Evolutionary conservation across 495 filamentous ascomycete genomes (phyloP).

Genomic region (Daldinia decipiens): DNA sequence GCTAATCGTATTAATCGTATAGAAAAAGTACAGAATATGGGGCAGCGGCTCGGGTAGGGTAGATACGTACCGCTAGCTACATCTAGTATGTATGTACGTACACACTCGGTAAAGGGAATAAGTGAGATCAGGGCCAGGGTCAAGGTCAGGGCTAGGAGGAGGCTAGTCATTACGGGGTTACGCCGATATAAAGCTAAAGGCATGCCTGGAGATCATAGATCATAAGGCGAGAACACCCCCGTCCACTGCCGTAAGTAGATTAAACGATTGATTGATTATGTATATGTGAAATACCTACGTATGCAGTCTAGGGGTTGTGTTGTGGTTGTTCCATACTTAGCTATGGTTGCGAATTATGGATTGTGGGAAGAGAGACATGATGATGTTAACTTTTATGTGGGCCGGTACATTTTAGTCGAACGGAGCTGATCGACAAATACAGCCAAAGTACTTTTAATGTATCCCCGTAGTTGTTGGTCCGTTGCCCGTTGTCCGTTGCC

Average conservation of each 20-base stretch:
- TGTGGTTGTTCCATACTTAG: not conserved
- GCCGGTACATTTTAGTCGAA: slow-evolving; percentile 39
- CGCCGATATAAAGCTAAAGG: slow-evolving; percentile 36
- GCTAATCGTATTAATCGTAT: slow-evolving; percentile 13
- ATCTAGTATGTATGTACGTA: not conserved
- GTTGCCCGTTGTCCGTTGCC: slow-evolving; percentile 4
- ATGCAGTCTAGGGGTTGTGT: slow-evolving; percentile 5
- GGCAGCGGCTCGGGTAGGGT: slow-evolving; percentile 35
- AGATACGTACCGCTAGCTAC: not conserved
- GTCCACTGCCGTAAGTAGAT: not conserved
- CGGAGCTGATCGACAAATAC: slow-evolving; percentile 44
- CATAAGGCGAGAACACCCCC: slow-evolving; percentile 31
- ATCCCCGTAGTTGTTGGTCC: slow-evolving; percentile 16
- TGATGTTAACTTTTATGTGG: slow-evolving; percentile 37
- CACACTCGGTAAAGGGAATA: slow-evolving; percentile 38
- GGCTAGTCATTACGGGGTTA: slow-evolving; percentile 34
- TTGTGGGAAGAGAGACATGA: slow-evolving; percentile 27
- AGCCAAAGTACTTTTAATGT: slow-evolving; percentile 33
- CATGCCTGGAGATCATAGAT: slow-evolving; percentile 41
- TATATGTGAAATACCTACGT: slow-evolving; percentile 3
- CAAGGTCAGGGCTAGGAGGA: slow-evolving; percentile 4
- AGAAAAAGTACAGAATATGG: slow-evolving; percentile 10
- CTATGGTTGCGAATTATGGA: not conserved
- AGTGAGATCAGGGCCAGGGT: slow-evolving; percentile 22
- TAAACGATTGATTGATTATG: not conserved